A percentile compares a stretch with the other conserved stretches of the same genome.
Conservation (phyloP, 768 basidiomycete species). For the Tylopilus balloui region DNA sequence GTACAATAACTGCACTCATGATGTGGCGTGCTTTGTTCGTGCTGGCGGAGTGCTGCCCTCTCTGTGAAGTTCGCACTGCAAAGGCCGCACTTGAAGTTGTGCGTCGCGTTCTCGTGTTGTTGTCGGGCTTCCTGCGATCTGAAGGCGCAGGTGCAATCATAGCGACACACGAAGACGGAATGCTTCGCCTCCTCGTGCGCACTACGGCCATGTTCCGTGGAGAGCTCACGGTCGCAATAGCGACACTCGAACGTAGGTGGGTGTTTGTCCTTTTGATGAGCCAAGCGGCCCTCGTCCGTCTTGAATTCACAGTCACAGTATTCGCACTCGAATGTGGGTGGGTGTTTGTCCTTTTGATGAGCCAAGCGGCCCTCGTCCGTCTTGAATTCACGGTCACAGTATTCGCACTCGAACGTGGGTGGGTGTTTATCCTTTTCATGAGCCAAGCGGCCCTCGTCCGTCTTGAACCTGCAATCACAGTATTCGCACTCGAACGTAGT, state of each 20-base stretch:
- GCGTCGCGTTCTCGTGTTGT: conserved; percentile 11
- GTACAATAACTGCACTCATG: conserved; percentile 8
- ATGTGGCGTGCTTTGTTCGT: not conserved
- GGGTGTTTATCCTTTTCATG: not conserved
- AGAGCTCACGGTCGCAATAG: conserved; percentile 1
- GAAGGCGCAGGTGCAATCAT: not conserved
- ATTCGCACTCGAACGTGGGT: conserved; percentile 8
- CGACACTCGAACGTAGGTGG: not conserved
- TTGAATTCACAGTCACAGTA: conserved; percentile 10
- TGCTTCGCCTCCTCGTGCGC: conserved; percentile 14
- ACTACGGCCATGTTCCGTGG: not conserved
- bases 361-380: not conserved
- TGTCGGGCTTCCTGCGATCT: not conserved
- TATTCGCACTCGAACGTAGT: conserved; percentile 6
- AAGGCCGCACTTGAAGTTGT: not conserved
- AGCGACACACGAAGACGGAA: not conserved
- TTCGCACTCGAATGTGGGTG: conserved; percentile 8
- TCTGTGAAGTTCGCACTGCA: not conserved
- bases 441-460: not conserved
- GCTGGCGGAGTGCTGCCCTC: not conserved
- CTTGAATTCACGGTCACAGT: conserved; percentile 9
- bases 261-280: not conserved
- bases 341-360: not conserved
- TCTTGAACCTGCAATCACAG: not conserved
- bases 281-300: not conserved